Base-by-base conservation (phyloP, 225 moss, liverwort and hornwort species). In the Sphagnum contortum region DNA sequence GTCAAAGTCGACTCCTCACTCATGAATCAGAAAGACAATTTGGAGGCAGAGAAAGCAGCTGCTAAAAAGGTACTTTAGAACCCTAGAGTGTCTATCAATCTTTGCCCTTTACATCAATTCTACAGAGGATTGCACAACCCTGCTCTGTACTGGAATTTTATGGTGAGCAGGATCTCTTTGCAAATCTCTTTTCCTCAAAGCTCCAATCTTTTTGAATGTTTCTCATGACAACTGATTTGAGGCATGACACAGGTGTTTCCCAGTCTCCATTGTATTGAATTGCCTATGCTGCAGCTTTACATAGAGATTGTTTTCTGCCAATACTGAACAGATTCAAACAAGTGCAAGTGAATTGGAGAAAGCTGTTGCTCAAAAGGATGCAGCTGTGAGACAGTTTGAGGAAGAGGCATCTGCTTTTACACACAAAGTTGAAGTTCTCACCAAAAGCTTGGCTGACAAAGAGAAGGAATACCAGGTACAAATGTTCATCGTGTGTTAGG, bases 391-490 rank as follows among this genome's bases (percentile, higher is more conserved):
- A 58, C 77, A 77, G 64, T 77, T 81, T 69, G 90, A 90, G 68
- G 75, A 77, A 62, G 80, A 85, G 47, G 88, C 80, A 60, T 82
- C 82, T 68, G 75, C 76, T 65, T 72, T 96, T 47, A 84, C 79
- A 62, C 84, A 76, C 53, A 90, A 83, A 77, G 90, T 88, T 61
- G 87, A 90, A 72, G 79, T 66, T 56, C 76, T 84, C 68, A 76
- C 81, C 1, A 90, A 79, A 70, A 47, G 67, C 66, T 67, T 92
- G 76, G 88, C 88, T 53, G 78, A 78, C 65, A 79, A 83, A 65
- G 96, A 98, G 76, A 80, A 77, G 51, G 96, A 98, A 64, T 90
- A 88, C 71, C 96, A 98, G 90, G 96, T 87, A 75, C 47, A 6
- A 3, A 48, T 29, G 29, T 29, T 29, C n/a, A 12, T 12, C n/a